Percentiles rank a stretch among this genome's conserved stretches.
phyloP scores from a whole-genome alignment of 768 basidiomycete genomes.

The Mycena epipterygia region DNA sequence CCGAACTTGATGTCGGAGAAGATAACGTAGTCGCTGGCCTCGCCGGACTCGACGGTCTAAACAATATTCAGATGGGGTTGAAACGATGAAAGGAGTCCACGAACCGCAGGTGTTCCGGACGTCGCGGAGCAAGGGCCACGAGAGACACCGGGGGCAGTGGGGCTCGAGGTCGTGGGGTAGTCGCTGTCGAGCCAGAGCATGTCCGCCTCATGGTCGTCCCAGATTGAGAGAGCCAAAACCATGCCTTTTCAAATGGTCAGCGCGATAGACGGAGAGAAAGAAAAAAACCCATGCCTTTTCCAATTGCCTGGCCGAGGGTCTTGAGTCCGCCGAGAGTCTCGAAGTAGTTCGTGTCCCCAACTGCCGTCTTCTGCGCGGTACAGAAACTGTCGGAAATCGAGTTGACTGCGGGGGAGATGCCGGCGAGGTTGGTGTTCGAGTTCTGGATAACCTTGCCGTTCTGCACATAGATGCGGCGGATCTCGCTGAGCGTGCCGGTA shows the following conservation, averaged over 20 bases:
- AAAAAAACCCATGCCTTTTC: too few relatives aligned
- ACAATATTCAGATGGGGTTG: not conserved
- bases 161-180: slow-evolving; percentile 44
- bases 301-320: slow-evolving; percentile 43
- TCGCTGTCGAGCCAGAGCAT: slow-evolving; percentile 58
- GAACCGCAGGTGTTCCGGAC: slow-evolving; percentile 48
- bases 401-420: slow-evolving; percentile 54
- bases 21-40: slow-evolving; percentile 46
- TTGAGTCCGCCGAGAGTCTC: slow-evolving; percentile 48
- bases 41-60: slow-evolving; percentile 50
- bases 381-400: slow-evolving; percentile 66
- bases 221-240: slow-evolving; percentile 54
- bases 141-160: slow-evolving; percentile 46
- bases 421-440: slow-evolving; percentile 61
- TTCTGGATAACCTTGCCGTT: slow-evolving; percentile 66
- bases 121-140: slow-evolving; percentile 57
- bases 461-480: slow-evolving; percentile 69
- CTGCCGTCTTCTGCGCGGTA: slow-evolving; percentile 57
- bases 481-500: slow-evolving; percentile 63
- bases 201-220: slow-evolving; percentile 56
- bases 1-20: slow-evolving; percentile 60
- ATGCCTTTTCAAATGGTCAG: slow-evolving; percentile 51
- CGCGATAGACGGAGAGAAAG: too few relatives aligned
- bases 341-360: slow-evolving; percentile 56
- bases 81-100: not conserved